phyloP scores from a whole-genome alignment of 805 yeast species.

The Wickerhamomyces sydowiorum region DNA sequence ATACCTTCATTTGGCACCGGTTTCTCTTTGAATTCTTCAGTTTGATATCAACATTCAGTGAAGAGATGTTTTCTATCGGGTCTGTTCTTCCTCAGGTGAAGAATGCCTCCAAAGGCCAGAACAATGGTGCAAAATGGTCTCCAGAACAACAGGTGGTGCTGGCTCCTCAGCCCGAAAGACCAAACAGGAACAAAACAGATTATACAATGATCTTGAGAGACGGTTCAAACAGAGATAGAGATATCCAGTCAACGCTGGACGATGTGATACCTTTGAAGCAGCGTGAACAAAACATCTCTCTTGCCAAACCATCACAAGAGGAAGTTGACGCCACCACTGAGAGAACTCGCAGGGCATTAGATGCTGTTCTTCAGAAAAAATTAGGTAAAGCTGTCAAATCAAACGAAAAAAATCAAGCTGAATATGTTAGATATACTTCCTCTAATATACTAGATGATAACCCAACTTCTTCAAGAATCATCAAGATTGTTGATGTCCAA shows the following conservation, averaged over 20 bases:
- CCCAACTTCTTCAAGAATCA: constrained; percentile 34
- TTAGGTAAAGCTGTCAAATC: constrained; percentile 25
- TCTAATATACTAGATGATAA: constrained; percentile 28
- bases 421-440: constrained; percentile 41
- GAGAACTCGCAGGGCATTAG: constrained; percentile 53
- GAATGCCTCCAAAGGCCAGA: not conserved
- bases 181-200: constrained; percentile 6
- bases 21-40: too few relatives aligned
- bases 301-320: constrained; percentile 42
- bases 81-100: not conserved
- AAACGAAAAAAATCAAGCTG: constrained; percentile 29
- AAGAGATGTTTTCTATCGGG: not conserved
- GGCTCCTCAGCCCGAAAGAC: constrained; percentile 1
- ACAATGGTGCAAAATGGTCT: not conserved
- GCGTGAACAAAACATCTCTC: constrained; percentile 29
- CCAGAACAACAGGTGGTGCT: not conserved
- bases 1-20: too few relatives aligned
- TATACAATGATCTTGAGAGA: constrained; percentile 17
- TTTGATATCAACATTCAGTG: too few relatives aligned
- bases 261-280: constrained; percentile 60
- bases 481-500: constrained; percentile 61
- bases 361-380: constrained; percentile 39
- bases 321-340: constrained; percentile 41
- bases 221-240: constrained; percentile 12
- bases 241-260: constrained; percentile 39